A percentile compares a stretch with the other conserved stretches of the same genome.
These are phyloP conservation scores for Noccaea caerulescens DNA, from an alignment of 345 rosid genomes.

Conservation along the genomic window DNA sequence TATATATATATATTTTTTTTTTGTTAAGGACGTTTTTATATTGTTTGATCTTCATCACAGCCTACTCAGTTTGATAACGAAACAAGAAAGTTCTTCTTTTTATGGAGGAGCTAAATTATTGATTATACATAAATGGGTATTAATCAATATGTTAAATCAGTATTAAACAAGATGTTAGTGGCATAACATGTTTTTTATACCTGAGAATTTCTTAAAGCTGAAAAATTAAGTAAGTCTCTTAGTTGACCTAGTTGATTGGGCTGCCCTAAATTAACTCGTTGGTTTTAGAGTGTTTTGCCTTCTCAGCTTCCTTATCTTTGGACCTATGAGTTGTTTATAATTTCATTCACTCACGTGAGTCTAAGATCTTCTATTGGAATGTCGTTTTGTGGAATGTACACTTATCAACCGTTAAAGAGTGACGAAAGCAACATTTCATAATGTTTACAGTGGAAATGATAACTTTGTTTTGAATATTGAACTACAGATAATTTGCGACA, in stretches of 20 bases:
- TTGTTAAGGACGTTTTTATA: not conserved
- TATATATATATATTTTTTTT: too few relatives aligned
- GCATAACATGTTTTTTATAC: conserved; percentile 16
- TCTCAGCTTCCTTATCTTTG: conserved; percentile 41
- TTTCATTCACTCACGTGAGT: conserved; percentile 27
- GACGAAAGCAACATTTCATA: conserved; percentile 39
- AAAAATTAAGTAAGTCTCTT: conserved; percentile 8
- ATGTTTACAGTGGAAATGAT: conserved; percentile 39
- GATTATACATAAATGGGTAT: conserved; percentile 4
- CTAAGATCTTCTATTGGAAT: conserved; percentile 26
- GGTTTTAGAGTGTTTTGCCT: conserved; percentile 44
- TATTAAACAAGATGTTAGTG: conserved; percentile 33
- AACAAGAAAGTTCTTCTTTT: conserved; percentile 11
- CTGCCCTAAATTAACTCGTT: conserved; percentile 26
- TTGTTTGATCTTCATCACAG: conserved; percentile 20
- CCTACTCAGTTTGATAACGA: conserved; percentile 29
- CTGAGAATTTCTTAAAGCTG: conserved; percentile 10
- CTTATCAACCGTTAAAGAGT: conserved; percentile 19
- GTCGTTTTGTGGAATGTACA: conserved; percentile 3
- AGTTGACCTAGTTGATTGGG: conserved; percentile 46
- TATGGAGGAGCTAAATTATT: conserved; percentile 8
- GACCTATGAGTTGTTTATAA: conserved; percentile 39
- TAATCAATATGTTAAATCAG: conserved; percentile 25
- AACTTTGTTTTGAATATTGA: conserved; percentile 29
- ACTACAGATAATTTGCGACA: conserved; percentile 27